These are phyloP conservation scores for Cryptococcus neoformans DNA, from an alignment of 1,284 basidiomycete species.

Conservation along the genomic window DNA sequence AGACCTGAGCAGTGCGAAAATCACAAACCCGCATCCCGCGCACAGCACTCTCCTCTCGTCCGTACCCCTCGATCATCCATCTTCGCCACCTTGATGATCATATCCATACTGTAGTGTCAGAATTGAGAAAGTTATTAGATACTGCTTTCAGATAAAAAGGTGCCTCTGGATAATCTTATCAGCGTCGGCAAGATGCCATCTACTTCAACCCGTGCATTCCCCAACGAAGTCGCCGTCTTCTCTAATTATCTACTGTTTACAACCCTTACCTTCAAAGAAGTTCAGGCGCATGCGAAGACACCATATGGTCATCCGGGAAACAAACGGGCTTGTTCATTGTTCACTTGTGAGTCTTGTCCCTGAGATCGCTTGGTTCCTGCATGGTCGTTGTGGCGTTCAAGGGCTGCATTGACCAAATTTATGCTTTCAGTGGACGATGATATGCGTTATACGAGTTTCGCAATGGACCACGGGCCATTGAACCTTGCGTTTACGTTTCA, in stretches of 20 bases:
- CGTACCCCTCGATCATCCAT: no score
- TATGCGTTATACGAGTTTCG: constrained; percentile 89
- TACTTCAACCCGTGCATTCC: constrained; percentile 19
- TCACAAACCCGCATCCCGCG: no score
- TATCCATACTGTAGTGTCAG: no score
- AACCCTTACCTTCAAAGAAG: constrained; percentile 28
- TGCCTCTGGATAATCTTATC: no score
- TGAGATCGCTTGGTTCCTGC: no score
- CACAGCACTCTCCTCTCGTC: no score
- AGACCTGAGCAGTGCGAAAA: no score
- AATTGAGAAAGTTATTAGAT: no score
- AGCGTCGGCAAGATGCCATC: not conserved
- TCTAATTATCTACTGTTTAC: constrained; percentile 41
- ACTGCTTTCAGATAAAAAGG: no score
- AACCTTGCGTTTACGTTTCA: constrained; percentile 91
- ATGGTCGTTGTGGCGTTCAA: no score
- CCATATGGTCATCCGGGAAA: constrained; percentile 35
- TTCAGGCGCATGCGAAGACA: constrained; percentile 13
- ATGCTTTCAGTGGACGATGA: constrained; percentile 61
- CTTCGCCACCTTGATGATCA: no score
- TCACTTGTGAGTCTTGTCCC: constrained; percentile 27
- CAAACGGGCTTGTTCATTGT: constrained; percentile 28
- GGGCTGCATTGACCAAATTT: not conserved
- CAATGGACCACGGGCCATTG: constrained; percentile 90
- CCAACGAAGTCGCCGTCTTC: constrained; percentile 38